Base-by-base conservation (phyloP, 2,329 filamentous ascomycete genomes). In the Zymoseptoria brevis region DNA sequence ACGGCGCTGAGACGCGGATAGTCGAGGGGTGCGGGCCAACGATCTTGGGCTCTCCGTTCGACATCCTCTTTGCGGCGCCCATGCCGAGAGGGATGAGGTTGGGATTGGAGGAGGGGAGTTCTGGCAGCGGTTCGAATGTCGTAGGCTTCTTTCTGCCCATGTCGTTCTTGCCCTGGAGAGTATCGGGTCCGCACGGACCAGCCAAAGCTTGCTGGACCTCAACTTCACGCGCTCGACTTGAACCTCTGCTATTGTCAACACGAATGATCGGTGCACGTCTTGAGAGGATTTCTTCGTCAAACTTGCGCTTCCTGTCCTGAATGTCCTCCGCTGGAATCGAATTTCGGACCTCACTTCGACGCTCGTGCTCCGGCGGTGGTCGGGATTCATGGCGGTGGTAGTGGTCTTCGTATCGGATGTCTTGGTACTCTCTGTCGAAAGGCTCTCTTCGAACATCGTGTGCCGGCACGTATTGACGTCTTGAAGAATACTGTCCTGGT, bases 1-100 rank as follows among this genome's bases (percentile, higher is more conserved):
- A 97, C 59, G 90, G 89, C 66, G 83, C 82, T 58, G 84, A 83
- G 58, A 86, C 79, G 68, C 84, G 81, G 62, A 87, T 85, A 67
- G 81, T 84, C 19, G 83, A 85, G 0, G 83, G 83, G 68, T 86
- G 82, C 21, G 83, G 84, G 13, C 80, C 78, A 49, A 77, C 66
- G 19, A 62, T 49, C 57, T 72, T 72, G 26, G 66, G 60, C 58
- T 72, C 69, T 62, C 70, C 70, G 58, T 71, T 67, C 24, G 66
- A 68, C 60, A 66, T 67, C 29, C 69, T 66, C 63, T 71, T 71
- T 5, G 62, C 64, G 50, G 69, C 69, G 55, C 66, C 69, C 70
- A 72, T 72, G 13, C 48, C 50, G 55, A 50, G 22, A 22, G 19
- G 49, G 16, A 19, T 29, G 29, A 16, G 4, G 49, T 13, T 2